Evolutionary conservation across 2,329 filamentous ascomycete genomes (phyloP), one percentile per base, ranked within the genome.

Genomic region (Colletotrichum tofieldiae): DNA sequence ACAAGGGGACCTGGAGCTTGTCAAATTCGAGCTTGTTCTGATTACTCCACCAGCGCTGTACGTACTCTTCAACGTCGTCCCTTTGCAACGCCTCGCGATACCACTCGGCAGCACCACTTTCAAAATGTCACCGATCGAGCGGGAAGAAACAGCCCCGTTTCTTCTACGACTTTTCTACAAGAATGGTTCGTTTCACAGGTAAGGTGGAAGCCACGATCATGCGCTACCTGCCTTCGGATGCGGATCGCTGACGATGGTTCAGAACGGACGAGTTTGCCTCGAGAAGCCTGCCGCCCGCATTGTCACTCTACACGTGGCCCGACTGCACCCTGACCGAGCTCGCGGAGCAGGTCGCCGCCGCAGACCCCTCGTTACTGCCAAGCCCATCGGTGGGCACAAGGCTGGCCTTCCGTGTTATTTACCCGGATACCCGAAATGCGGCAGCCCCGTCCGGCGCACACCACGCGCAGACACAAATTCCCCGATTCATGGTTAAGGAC

Each of bases 251-350:
- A 65, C 61, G 29, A 29, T 23, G 29, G 12, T 59, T 2, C 60
- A 94, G 92, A 75, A 88, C 91, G 43, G 90, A 93, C 72, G 93
- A 96, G 75, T 94, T 96, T 80, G 81, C 89, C 76, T 79, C 90
- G 26, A 76, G 85, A 67, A 79, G 85, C 68, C 87, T 93, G 29
- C 90, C 92, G 62, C 85, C 92, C 9, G 89, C 93, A 79, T 86
- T 97, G 35, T 89, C 93, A 73, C 92, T 98, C 77, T 95, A 98
- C 86, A 95, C 95, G 69, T 97, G 94, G 93, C 88, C 91, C 68
- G 91, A 90, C 77, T 96, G 93, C 83, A 94, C 93, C 3, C 88
- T 98, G 32, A 87, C 89, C 75, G 95, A 98, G 81, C 90, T 98
- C 45, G 92, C 93, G 29, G 90, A 93, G 68, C 91, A 96, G 65